phyloP scores from a whole-genome alignment of 202 grass and related monocot genomes.

The Setaria italica region DNA sequence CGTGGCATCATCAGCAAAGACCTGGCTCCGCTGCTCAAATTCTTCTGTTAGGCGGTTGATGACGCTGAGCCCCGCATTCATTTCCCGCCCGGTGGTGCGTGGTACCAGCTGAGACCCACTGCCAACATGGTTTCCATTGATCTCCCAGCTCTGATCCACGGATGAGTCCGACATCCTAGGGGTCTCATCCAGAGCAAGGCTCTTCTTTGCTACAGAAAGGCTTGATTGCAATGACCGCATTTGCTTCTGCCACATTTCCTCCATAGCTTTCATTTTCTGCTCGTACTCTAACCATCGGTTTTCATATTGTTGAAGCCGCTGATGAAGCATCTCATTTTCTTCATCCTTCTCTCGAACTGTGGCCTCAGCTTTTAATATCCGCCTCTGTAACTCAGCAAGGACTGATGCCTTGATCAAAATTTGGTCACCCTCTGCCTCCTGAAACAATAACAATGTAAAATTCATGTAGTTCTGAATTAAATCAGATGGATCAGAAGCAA shows the following conservation, averaged over 20 bases:
- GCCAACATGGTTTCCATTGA: slow-evolving; percentile 49
- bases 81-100: slow-evolving; percentile 52
- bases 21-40: slow-evolving; percentile 82
- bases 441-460: slow-evolving; percentile 39
- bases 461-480: background rate
- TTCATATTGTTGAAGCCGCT: slow-evolving; percentile 87
- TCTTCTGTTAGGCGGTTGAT: slow-evolving; percentile 72
- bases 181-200: slow-evolving; percentile 76
- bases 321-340: slow-evolving; percentile 85
- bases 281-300: slow-evolving; percentile 90
- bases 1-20: slow-evolving; percentile 83
- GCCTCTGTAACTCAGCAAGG: slow-evolving; percentile 80
- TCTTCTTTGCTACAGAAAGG: slow-evolving; percentile 78
- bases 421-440: slow-evolving; percentile 79
- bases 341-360: slow-evolving; percentile 80
- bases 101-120: slow-evolving; percentile 59
- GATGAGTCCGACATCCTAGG: slow-evolving; percentile 81
- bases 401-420: slow-evolving; percentile 81
- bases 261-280: slow-evolving; percentile 97
- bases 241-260: slow-evolving; percentile 98
- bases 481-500: slow-evolving; percentile 25
- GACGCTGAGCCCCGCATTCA: slow-evolving; percentile 68
- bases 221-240: slow-evolving; percentile 88
- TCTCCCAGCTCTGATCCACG: slow-evolving; percentile 80
- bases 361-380: slow-evolving; percentile 71